phyloP scores from a whole-genome alignment of 768 basidiomycete genomes.

The button mushroom (Agaricus bisporus) region DNA sequence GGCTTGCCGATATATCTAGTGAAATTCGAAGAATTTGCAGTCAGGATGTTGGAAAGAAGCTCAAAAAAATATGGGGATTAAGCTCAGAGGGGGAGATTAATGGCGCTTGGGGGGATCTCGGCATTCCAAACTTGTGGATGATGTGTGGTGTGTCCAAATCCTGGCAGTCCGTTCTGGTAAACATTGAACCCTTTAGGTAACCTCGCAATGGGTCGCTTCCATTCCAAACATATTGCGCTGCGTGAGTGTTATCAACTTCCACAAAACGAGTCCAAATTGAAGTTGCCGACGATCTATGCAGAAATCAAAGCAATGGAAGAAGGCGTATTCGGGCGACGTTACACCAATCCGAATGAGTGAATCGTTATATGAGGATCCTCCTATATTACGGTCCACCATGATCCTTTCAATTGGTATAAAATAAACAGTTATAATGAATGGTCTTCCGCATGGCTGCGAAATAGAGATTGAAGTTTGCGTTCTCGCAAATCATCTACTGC shows the following conservation, averaged over 20 bases:
- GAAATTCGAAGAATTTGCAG: constrained; percentile 39
- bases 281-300: constrained; percentile 16
- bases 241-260: constrained; percentile 36
- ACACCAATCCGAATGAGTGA: no score
- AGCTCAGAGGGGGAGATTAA: constrained; percentile 58
- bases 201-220: constrained; percentile 54
- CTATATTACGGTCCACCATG: no score
- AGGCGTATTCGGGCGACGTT: constrained; percentile 13
- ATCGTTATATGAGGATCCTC: no score
- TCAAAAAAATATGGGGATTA: constrained; percentile 55
- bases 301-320: constrained; percentile 69
- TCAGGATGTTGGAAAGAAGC: constrained; percentile 32
- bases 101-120: constrained; percentile 42
- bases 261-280: neutral
- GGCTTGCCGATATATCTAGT: constrained; percentile 37
- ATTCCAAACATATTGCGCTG: constrained; percentile 63
- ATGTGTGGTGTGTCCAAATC: constrained; percentile 40
- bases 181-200: constrained; percentile 32
- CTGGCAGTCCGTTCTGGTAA: neutral
- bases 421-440: no score
- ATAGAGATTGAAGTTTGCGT: no score
- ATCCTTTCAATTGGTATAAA: no score
- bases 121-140: constrained; percentile 49
- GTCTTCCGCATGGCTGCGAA: no score
- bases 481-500: no score